Evolutionary conservation across 176 grass and related monocot species (phyloP).

Genomic region (Elymus sibiricus): DNA sequence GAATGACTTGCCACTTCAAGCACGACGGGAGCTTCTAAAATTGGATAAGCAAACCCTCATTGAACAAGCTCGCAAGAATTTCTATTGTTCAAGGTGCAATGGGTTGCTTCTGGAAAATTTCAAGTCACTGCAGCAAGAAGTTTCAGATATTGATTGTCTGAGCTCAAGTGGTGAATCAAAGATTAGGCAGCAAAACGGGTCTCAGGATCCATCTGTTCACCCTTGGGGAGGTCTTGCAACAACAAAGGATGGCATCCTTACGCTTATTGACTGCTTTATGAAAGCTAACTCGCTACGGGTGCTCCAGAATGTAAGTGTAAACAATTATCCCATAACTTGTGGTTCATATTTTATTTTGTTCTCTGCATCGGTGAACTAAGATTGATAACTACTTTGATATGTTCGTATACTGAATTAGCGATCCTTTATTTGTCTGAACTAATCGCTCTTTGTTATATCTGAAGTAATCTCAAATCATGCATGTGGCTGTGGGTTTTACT

Average conservation of each 20-base stretch:
- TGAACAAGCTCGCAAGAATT: slow-evolving; percentile 88
- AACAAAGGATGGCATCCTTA: slow-evolving; percentile 85
- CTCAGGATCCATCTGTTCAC: slow-evolving; percentile 66
- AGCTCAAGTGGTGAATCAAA: slow-evolving; percentile 26
- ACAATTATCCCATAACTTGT: background rate
- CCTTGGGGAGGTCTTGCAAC: slow-evolving; percentile 88
- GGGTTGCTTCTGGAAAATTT: slow-evolving; percentile 88
- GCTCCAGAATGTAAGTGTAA: slow-evolving; percentile 81
- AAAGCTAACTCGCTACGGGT: slow-evolving; percentile 61
- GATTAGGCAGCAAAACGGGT: slow-evolving; percentile 27
- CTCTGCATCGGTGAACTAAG: slow-evolving; percentile 15
- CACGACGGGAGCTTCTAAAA: slow-evolving; percentile 66
- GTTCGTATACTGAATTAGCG: background rate
- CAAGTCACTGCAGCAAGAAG: slow-evolving; percentile 66
- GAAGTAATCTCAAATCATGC: slow-evolving; percentile 8
- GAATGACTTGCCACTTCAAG: slow-evolving; percentile 64
- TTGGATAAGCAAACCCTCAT: slow-evolving; percentile 96
- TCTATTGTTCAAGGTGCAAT: slow-evolving; percentile 96
- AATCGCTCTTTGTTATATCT: slow-evolving; percentile 11
- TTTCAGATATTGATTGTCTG: slow-evolving; percentile 22
- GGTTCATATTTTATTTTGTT: slow-evolving; percentile 18
- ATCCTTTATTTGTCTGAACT: slow-evolving; percentile 24
- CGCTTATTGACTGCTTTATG: slow-evolving; percentile 83
- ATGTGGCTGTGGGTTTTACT: background rate
- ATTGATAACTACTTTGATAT: slow-evolving; percentile 4